Evolutionary conservation across 2,329 filamentous ascomycete genomes (phyloP), one percentile per base, ranked within the genome.

Genomic region (Verticillium albo-atrum): DNA sequence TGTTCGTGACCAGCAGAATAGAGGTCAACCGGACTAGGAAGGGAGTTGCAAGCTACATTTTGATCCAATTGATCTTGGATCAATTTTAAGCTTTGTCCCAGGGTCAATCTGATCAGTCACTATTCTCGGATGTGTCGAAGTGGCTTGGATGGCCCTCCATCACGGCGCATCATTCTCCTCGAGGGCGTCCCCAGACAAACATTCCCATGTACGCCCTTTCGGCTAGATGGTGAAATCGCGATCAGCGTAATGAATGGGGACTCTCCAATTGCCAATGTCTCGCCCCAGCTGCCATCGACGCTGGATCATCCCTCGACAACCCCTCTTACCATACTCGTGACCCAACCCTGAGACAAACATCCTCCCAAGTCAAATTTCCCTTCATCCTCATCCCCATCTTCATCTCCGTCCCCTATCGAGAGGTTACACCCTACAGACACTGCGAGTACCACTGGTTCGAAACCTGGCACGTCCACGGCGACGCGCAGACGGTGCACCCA

Each of bases 401-500:
- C 34, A 12, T 23, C 42, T 3, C n/a, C 42, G n/a, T 50, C 42
- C 35, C 15, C 32, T 15, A n/a, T 34, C 7, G 4, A 5, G 32
- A 34, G 15, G n/a, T n/a, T 5, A 34, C 14, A 51, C 57, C 60
- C 62, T 60, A 64, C 15, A 74, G 56, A 56, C 73, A 75, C 63
- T 78, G 76, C 30, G 63, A 73, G 69, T 78, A 78, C 58, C 68
- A 78, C 9, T 65, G 56, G 63, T 76, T 77, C 58, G 65, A 63
- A 55, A 67, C 63, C 55, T 68, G 67, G 67, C 78, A 80, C 50
- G 65, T 68, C 66, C 68, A 74, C 55, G 76, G 77, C 20, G 71
- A 71, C 4, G 59, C 64, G 60, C 79, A 82, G 70, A 76, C 79
- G 2, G 76, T 79, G 17, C 75, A 64, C 20, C 79, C 79, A 17